These are phyloP conservation scores for Colletotrichum siamense DNA, from an alignment of 2,329 filamentous ascomycete genomes.

Conservation along the genomic window DNA sequence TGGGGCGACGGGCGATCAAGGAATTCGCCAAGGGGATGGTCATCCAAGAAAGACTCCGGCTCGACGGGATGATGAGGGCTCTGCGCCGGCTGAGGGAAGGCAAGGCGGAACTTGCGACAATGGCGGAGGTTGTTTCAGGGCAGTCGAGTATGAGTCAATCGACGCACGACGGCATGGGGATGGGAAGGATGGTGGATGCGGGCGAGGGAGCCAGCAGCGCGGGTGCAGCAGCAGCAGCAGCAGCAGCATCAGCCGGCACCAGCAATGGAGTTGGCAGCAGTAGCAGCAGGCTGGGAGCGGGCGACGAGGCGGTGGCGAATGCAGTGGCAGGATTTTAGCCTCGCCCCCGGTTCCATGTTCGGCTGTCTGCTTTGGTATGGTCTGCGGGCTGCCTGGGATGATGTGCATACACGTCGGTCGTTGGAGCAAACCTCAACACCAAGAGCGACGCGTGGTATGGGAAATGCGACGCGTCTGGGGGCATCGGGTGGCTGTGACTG, in stretches of 20 bases:
- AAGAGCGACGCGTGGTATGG: conserved; percentile 21
- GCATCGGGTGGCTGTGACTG: conserved; percentile 2
- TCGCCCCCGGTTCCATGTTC: neutral
- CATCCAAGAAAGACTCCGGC: conserved; percentile 76
- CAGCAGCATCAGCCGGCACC: neutral
- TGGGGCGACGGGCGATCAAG: conserved; percentile 75
- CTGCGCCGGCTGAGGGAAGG: conserved; percentile 64
- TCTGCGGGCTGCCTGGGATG: neutral
- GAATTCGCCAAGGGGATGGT: conserved; percentile 81
- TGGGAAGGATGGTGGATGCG: conserved; percentile 5
- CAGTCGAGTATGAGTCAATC: conserved; percentile 18
- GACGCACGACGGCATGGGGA: conserved; percentile 1
- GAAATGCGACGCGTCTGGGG: conserved; percentile 17
- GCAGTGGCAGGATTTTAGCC: neutral
- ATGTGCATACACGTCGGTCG: neutral
- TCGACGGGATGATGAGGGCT: conserved; percentile 82
- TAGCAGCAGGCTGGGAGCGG: neutral
- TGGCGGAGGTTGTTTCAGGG: conserved; percentile 12
- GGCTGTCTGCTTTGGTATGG: neutral
- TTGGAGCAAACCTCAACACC: conserved; percentile 16
- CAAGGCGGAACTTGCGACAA: conserved; percentile 16
- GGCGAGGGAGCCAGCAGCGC: conserved; percentile 15
- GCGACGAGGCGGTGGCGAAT: conserved; percentile 14
- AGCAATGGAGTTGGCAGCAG: neutral
- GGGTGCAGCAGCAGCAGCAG: neutral